Evolutionary conservation across 768 basidiomycete species (phyloP).

Genomic region (Tylopilus sp.): DNA sequence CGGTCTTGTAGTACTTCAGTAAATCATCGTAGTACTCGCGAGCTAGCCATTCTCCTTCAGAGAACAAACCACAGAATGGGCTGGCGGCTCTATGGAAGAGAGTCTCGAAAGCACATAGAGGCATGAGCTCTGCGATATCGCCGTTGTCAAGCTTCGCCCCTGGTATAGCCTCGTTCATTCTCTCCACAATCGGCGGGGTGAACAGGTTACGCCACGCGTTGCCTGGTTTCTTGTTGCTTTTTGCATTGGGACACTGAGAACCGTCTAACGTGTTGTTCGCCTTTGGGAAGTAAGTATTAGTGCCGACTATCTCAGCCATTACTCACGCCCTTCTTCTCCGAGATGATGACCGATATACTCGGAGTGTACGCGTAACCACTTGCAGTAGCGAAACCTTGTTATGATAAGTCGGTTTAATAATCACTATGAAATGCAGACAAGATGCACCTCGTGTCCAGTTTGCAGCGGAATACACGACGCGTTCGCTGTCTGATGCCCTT

Average conservation of each 20-base stretch:
- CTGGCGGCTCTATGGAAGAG: constrained; percentile 48
- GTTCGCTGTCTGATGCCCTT: constrained; percentile 45
- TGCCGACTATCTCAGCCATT: neutral
- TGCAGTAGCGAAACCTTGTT: constrained; percentile 57
- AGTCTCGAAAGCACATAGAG: constrained; percentile 81
- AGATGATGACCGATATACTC: constrained; percentile 50
- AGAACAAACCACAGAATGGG: constrained; percentile 75
- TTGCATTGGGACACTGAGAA: constrained; percentile 58
- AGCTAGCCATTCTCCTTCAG: constrained; percentile 53
- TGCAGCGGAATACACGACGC: constrained; percentile 63
- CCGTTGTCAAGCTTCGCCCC: constrained; percentile 53
- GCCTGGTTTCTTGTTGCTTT: constrained; percentile 42
- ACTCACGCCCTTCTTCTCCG: constrained; percentile 44
- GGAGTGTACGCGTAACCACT: constrained; percentile 46
- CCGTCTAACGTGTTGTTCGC: constrained; percentile 69
- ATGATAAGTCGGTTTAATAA: neutral
- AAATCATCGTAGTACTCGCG: constrained; percentile 74
- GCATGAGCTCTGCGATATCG: constrained; percentile 61
- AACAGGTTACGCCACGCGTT: constrained; percentile 55
- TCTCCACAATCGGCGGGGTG: constrained; percentile 50
- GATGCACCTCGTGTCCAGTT: constrained; percentile 65
- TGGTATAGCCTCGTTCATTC: constrained; percentile 58
- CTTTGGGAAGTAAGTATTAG: constrained; percentile 25
- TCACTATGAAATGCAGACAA: neutral
- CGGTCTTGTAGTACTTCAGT: constrained; percentile 75